phyloP scores from a whole-genome alignment of 1,284 basidiomycete genomes.

The Trichosporon coremiiforme region DNA sequence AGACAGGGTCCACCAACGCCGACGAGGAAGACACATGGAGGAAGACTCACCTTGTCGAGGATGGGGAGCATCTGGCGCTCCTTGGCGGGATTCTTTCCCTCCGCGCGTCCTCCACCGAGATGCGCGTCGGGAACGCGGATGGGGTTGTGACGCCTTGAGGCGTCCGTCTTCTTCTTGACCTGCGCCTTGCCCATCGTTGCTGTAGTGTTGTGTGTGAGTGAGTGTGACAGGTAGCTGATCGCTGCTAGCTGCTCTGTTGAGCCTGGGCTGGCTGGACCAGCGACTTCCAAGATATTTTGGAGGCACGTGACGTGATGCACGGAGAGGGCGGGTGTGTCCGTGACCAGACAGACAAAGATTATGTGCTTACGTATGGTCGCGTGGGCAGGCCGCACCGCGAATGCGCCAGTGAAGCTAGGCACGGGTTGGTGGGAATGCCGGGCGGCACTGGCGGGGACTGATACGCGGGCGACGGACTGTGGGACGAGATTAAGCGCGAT shows the following conservation, averaged over 20 bases:
- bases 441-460: neutral
- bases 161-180: constrained; percentile 66
- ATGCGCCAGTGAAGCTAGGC: neutral
- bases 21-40: constrained; percentile 1
- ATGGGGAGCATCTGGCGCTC: constrained; percentile 77
- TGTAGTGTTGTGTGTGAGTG: neutral
- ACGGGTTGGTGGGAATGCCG: neutral
- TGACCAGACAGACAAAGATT: neutral
- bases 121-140: constrained; percentile 88
- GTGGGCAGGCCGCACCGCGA: no score
- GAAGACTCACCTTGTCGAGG: constrained; percentile 71
- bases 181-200: constrained; percentile 80
- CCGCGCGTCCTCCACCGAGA: constrained; percentile 67
- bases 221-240: neutral
- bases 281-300: neutral
- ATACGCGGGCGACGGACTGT: no score
- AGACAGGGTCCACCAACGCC: neutral
- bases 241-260: neutral
- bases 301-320: neutral
- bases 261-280: neutral
- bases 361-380: constrained; percentile 3
- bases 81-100: constrained; percentile 61
- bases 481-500: neutral
- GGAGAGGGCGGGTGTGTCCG: neutral
- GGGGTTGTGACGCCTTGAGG: constrained; percentile 78